Conservation (phyloP, 148 eudicot species). For the Cornus controversa region DNA sequence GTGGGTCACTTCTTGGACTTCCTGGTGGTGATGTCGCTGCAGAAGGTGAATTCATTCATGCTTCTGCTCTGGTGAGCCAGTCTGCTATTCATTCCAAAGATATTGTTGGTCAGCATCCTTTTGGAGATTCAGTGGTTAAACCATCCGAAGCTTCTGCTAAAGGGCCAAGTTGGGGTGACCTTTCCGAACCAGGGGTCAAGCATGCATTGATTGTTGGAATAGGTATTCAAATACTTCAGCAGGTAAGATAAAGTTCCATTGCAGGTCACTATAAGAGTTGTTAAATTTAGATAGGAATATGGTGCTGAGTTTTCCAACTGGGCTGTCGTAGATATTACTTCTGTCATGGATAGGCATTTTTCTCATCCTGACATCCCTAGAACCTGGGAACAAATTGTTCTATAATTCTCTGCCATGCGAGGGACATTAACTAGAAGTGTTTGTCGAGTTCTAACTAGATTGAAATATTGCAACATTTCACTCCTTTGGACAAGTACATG, state of each 20-base stretch:
- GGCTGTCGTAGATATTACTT: not conserved
- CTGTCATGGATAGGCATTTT: constrained; percentile 2
- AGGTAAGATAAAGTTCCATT: constrained; percentile 31
- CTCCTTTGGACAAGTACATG: too few relatives aligned
- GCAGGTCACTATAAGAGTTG: not conserved
- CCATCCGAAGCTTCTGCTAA: constrained; percentile 42
- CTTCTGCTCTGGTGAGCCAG: constrained; percentile 82
- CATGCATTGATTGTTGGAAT: constrained; percentile 71
- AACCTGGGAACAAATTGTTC: not conserved
- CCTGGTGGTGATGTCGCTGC: constrained; percentile 43
- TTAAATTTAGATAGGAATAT: not conserved
- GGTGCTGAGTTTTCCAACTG: too few relatives aligned
- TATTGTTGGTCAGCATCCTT: constrained; percentile 42
- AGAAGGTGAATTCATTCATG: constrained; percentile 61
- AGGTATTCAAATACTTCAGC: constrained; percentile 76
- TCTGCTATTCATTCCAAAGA: constrained; percentile 57
- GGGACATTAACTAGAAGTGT: too few relatives aligned
- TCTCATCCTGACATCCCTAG: not conserved
- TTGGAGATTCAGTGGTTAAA: constrained; percentile 33
- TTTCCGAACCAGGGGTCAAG: constrained; percentile 77
- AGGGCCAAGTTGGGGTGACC: constrained; percentile 61
- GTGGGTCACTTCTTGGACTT: constrained; percentile 66
- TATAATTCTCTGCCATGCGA: not conserved
- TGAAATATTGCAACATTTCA: not conserved
- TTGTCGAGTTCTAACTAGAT: not conserved